Evolutionary conservation across 768 basidiomycete genomes (phyloP).

Genomic region (Gymnopilus junonius): DNA sequence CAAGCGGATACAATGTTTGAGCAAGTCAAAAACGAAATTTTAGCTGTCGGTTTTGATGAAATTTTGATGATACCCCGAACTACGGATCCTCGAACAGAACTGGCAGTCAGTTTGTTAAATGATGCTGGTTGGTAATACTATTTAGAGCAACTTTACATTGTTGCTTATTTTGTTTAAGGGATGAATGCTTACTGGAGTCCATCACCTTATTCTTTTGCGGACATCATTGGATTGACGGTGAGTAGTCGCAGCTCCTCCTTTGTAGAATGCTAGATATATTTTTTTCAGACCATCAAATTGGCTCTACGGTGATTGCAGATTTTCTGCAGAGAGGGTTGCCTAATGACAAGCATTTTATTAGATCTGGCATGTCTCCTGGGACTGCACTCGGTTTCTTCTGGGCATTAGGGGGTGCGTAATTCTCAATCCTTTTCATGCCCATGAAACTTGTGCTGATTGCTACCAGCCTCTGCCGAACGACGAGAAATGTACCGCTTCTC

Average conservation of each 20-base stretch:
- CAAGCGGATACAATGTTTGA: conserved; percentile 72
- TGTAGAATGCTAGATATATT: not conserved
- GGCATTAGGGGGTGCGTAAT: conserved; percentile 58
- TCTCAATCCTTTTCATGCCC: not conserved
- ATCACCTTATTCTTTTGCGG: conserved; percentile 55
- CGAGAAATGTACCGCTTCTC: conserved; percentile 71
- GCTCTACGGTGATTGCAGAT: conserved; percentile 51
- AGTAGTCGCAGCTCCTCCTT: conserved; percentile 22
- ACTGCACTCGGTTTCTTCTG: conserved; percentile 76
- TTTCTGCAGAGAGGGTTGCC: not conserved
- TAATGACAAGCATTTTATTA: conserved; percentile 24
- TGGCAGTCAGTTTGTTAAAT: conserved; percentile 68
- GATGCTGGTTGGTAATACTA: conserved; percentile 58
- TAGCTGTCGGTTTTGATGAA: conserved; percentile 71
- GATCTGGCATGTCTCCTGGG: conserved; percentile 71
- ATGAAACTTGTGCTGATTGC: not conserved
- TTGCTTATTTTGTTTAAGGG: conserved; percentile 36
- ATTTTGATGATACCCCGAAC: conserved; percentile 67
- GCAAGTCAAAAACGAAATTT: conserved; percentile 70
- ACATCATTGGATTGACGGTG: conserved; percentile 71
- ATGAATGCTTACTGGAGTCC: conserved; percentile 76
- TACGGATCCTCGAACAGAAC: conserved; percentile 59
- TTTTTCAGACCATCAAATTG: conserved; percentile 60
- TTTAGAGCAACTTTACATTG: not conserved
- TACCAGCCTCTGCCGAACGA: conserved; percentile 60